Evolutionary conservation across 768 basidiomycete species (phyloP).

Genomic region (Hericium alpestre): DNA sequence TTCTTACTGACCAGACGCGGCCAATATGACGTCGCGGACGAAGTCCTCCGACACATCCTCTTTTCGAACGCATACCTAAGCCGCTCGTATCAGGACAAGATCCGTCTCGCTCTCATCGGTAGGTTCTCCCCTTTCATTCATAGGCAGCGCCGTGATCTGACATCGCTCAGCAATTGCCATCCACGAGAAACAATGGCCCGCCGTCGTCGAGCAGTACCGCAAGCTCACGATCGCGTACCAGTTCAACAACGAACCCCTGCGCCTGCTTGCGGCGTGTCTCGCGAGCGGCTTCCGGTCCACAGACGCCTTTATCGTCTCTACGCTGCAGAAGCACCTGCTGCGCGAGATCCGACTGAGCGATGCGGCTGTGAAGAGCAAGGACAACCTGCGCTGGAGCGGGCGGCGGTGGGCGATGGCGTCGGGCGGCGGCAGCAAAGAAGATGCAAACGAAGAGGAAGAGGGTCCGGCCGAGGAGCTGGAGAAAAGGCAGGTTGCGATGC

Average conservation of each 20-base stretch:
- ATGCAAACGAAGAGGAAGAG: constrained; percentile 31
- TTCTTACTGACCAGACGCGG: constrained; percentile 57
- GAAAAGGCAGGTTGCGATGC: constrained; percentile 4
- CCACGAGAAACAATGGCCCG: constrained; percentile 38
- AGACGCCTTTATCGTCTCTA: constrained; percentile 64
- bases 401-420: constrained; percentile 45
- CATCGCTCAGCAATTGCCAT: constrained; percentile 59
- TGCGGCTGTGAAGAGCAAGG: constrained; percentile 51
- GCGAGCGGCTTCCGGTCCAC: constrained; percentile 60
- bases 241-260: constrained; percentile 79
- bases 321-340: constrained; percentile 75
- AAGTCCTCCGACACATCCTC: constrained; percentile 65
- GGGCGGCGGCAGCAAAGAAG: constrained; percentile 27
- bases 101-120: constrained; percentile 75
- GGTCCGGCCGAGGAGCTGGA: constrained; percentile 18
- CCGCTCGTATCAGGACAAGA: constrained; percentile 50
- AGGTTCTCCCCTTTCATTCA: constrained; percentile 12
- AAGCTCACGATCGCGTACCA: constrained; percentile 68
- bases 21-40: constrained; percentile 58
- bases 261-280: constrained; percentile 65
- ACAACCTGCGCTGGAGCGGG: constrained; percentile 54
- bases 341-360: constrained; percentile 70
- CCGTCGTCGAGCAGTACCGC: constrained; percentile 65
- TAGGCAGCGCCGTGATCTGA: neutral
- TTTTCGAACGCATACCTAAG: constrained; percentile 65